Evolutionary conservation across 148 eudicot species (phyloP), one percentile per base, ranked within the genome.

Genomic region (Euryodendron excelsum): DNA sequence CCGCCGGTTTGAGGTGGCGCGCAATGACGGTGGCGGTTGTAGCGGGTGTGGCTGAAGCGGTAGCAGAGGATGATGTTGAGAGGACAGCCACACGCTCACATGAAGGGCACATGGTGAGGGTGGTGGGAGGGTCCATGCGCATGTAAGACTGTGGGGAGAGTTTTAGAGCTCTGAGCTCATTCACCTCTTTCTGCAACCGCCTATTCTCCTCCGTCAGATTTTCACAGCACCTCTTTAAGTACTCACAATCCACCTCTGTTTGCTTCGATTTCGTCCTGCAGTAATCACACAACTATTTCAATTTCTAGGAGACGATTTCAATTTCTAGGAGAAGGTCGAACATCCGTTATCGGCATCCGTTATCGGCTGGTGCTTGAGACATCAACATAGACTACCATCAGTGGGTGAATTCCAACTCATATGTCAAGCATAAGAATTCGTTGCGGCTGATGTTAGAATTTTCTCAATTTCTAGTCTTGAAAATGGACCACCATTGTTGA

Each of bases 41-140:
- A 69, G 67, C 65, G 27, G 75, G 28, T 3, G 12, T 45, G 15
- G 48, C 30, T 66, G 89, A 66, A 21, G 81, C 58, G 23, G 84
- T 37, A 3, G 86, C 70, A 27, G 86, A 72, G 20, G 90, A 83
- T 9, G 80, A 34, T 7, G 73, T 67, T 1, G 89, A 44, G n/a
- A 88, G 78, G 20, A 60, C 65, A 8, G 82, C 63, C 44, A 84
- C 88, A 12, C 62, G 87, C 79, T 90, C 86, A 69, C 97, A 92
- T 7, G 88, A 87, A 52, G 94, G 88, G 82, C 97, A 92, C 89
- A 86, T 84, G 23, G 82, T 85, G 67, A 89, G 89, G 75, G 88
- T 86, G 74, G 90, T 86, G 28, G 91, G 87, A 71, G 89, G 89
- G 73, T 76, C 79, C 83, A 80, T 80, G 52, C 80, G 73, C 76